Percentiles rank a stretch among this genome's conserved stretches.
phyloP scores from a whole-genome alignment of 2,329 filamentous ascomycete species.

The Trichophyton benhamiae region DNA sequence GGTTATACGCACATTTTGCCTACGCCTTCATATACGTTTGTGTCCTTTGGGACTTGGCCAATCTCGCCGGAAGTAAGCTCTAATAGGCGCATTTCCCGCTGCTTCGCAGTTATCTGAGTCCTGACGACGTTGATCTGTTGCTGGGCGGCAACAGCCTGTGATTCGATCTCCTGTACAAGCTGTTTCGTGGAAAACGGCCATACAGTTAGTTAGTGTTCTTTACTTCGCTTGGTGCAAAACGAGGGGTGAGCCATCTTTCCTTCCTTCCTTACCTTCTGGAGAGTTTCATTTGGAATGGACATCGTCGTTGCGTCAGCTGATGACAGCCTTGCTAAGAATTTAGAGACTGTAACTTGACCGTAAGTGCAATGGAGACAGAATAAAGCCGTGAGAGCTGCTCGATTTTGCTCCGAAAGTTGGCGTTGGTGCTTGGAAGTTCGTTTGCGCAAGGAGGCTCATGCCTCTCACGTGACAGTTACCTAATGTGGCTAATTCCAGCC shows the following conservation, averaged over 20 bases:
- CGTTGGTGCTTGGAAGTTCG: too few species aligned
- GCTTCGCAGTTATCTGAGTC: slow-evolving; percentile 71
- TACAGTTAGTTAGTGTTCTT: not conserved
- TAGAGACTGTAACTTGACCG: not conserved
- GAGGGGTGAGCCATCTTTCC: not conserved
- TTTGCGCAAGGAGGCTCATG: too few species aligned
- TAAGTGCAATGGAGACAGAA: not conserved
- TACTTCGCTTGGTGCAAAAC: not conserved
- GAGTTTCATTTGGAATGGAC: slow-evolving; percentile 86
- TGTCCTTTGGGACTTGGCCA: slow-evolving; percentile 58
- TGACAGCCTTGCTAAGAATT: not conserved
- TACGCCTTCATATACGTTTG: slow-evolving; percentile 82
- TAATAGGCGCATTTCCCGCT: slow-evolving; percentile 76
- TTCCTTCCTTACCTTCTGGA: slow-evolving; percentile 55
- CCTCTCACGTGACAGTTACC: too few species aligned
- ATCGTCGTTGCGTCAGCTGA: slow-evolving; percentile 41
- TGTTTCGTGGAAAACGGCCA: slow-evolving; percentile 29
- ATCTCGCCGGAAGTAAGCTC: slow-evolving; percentile 80
- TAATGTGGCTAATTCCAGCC: too few species aligned
- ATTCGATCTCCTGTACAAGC: slow-evolving; percentile 89
- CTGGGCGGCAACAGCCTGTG: slow-evolving; percentile 73
- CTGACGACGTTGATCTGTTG: slow-evolving; percentile 83
- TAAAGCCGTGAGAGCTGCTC: not conserved
- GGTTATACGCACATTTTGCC: slow-evolving; percentile 70
- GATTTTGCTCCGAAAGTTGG: too few species aligned